Evolutionary conservation across 2,329 filamentous ascomycete genomes (phyloP).

Genomic region (Talaromyces islandicus): DNA sequence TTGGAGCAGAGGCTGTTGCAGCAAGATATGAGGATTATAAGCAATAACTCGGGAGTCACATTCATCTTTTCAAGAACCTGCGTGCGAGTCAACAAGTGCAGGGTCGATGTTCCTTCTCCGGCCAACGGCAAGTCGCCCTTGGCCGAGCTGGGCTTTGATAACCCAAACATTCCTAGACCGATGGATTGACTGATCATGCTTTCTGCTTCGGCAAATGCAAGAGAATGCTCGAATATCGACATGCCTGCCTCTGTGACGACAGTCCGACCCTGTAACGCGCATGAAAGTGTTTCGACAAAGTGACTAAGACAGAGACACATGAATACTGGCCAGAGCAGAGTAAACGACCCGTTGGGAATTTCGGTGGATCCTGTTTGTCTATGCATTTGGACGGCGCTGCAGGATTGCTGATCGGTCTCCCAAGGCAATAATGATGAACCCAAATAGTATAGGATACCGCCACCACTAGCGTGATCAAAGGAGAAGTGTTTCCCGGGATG

Average conservation of each 20-base stretch:
- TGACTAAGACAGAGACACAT: constrained; percentile 61
- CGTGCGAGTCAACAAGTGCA: constrained; percentile 32
- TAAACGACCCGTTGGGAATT: constrained; percentile 69
- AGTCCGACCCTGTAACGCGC: constrained; percentile 76
- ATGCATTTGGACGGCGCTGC: constrained; percentile 68
- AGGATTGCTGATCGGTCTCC: constrained; percentile 68
- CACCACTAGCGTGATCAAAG: constrained; percentile 65
- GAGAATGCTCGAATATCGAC: constrained; percentile 92
- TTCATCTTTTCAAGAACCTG: constrained; percentile 75
- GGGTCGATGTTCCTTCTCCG: constrained; percentile 23
- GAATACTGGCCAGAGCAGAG: constrained; percentile 52
- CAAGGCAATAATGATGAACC: constrained; percentile 69
- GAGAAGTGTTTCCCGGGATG: constrained; percentile 59
- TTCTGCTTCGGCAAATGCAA: constrained; percentile 94
- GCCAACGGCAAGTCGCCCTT: constrained; percentile 42
- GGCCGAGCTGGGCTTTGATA: constrained; percentile 37
- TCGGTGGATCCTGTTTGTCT: constrained; percentile 46
- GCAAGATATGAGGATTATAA: constrained; percentile 81
- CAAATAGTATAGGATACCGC: constrained; percentile 64
- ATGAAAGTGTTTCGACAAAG: constrained; percentile 82
- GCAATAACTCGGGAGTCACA: constrained; percentile 78
- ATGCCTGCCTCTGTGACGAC: constrained; percentile 85
- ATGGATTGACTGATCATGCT: constrained; percentile 76
- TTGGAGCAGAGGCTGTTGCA: constrained; percentile 87
- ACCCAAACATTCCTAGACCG: constrained; percentile 60